Evolutionary conservation across 208 protist genomes (phyloP).

Genomic region (Kentomonas sorsogonicus): DNA sequence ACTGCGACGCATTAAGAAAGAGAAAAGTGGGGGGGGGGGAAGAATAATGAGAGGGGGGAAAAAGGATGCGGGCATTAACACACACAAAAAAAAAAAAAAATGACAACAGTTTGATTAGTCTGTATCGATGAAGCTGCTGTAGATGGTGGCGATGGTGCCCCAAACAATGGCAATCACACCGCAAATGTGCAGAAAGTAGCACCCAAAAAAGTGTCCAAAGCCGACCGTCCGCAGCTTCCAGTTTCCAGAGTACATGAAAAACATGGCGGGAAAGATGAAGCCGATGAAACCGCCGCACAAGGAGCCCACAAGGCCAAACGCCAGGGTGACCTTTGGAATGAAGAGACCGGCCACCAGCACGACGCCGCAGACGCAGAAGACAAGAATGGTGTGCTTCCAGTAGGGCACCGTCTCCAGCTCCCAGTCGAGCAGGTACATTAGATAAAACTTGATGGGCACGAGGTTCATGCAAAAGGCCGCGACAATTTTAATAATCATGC

Average conservation of each 20-base stretch:
- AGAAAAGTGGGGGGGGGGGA: slow-evolving; percentile 4
- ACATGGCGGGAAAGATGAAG: slow-evolving; percentile 2
- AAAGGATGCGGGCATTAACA: background rate
- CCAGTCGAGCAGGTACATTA: slow-evolving; percentile 47
- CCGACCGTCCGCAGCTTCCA: background rate
- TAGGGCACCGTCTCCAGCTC: slow-evolving; percentile 54
- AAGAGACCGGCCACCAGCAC: slow-evolving; percentile 48
- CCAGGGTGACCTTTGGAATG: slow-evolving; percentile 61
- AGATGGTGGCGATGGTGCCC: slow-evolving; percentile 6
- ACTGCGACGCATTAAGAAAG: background rate
- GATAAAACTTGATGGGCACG: slow-evolving; percentile 42
- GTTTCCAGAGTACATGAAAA: background rate
- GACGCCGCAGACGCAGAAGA: slow-evolving; percentile 23
- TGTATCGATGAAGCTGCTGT: slow-evolving; percentile 6
- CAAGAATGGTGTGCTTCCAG: slow-evolving; percentile 48
- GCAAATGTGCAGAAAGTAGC: background rate
- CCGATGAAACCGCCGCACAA: background rate
- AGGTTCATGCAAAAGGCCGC: slow-evolving; percentile 58
- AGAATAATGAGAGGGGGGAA: slow-evolving; percentile 5
- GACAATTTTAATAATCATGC: slow-evolving; percentile 58
- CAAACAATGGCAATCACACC: slow-evolving; percentile 3
- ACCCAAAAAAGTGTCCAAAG: background rate
- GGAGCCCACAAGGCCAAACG: slow-evolving; percentile 27
- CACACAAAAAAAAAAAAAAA: slow-evolving; percentile 9
- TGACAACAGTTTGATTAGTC: slow-evolving; percentile 1